These are phyloP conservation scores for Dendrobium nobile DNA, from an alignment of 106 monocot species.

Conservation along the genomic window DNA sequence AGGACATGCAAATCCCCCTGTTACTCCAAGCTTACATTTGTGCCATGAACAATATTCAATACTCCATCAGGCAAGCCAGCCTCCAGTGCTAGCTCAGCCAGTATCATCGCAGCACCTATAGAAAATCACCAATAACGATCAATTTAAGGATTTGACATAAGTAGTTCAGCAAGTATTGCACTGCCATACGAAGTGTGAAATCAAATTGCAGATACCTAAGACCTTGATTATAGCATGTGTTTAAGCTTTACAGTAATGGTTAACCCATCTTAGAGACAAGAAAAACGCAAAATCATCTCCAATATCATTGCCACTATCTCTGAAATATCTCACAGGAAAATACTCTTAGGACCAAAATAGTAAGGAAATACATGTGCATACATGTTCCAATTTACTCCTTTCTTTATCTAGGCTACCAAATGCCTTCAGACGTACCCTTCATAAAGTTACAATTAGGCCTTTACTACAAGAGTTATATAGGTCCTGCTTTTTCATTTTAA, in stretches of 20 bases:
- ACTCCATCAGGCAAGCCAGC: slow-evolving; percentile 96
- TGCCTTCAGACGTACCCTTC: background rate
- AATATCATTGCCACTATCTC: background rate
- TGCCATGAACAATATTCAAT: slow-evolving; percentile 90
- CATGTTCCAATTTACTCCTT: background rate
- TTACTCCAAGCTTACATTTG: slow-evolving; percentile 53
- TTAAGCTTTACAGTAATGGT: background rate
- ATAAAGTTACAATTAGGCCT: background rate
- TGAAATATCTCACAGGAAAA: background rate
- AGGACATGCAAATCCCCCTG: background rate
- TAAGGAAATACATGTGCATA: background rate
- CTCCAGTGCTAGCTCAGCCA: slow-evolving; percentile 91
- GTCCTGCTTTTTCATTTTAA: background rate
- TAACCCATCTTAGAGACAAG: background rate
- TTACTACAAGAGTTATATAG: background rate
- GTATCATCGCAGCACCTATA: slow-evolving; percentile 94
- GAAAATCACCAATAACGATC: slow-evolving; percentile 9
- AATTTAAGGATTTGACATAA: background rate
- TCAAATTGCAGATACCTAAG: background rate
- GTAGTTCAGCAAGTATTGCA: background rate
- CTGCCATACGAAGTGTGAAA: background rate
- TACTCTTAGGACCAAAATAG: background rate
- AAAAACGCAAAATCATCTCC: background rate
- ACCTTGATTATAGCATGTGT: background rate
- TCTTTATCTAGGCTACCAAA: background rate